A percentile compares a stretch with the other conserved stretches of the same genome.
phyloP scores from a whole-genome alignment of 2,329 filamentous ascomycete species.

The Helotiales sp. region DNA sequence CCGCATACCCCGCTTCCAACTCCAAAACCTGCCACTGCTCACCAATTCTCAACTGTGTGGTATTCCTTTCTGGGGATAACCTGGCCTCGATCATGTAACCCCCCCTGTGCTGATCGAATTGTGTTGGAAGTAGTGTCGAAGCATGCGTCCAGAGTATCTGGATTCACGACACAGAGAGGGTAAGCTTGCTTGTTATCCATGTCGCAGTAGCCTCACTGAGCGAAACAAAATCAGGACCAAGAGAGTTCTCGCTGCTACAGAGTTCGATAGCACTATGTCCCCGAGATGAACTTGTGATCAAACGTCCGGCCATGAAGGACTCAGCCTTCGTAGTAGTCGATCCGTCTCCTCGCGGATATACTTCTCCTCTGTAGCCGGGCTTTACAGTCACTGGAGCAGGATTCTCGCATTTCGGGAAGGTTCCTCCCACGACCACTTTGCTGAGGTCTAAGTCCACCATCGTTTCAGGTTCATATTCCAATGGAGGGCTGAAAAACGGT shows the following conservation, averaged over 20 bases:
- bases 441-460: neutral
- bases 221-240: conserved; percentile 1
- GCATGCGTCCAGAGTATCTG: neutral
- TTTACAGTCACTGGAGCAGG: neutral
- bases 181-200: conserved; percentile 5
- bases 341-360: no score
- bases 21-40: neutral
- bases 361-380: no score
- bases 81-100: neutral
- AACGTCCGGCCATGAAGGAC: neutral
- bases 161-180: neutral
- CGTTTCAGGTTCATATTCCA: neutral
- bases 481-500: neutral
- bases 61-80: neutral
- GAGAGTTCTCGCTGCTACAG: neutral
- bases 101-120: neutral
- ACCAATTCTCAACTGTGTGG: neutral
- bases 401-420: neutral
- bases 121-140: neutral
- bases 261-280: neutral
- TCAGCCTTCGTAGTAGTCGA: no score
- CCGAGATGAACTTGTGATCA: neutral
- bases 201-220: neutral
- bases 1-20: no score
- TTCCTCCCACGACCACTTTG: neutral